A percentile compares a stretch with the other conserved stretches of the same genome.
Conservation (phyloP, 805 yeast species). For the Saccharomycopsis sp. region DNA sequence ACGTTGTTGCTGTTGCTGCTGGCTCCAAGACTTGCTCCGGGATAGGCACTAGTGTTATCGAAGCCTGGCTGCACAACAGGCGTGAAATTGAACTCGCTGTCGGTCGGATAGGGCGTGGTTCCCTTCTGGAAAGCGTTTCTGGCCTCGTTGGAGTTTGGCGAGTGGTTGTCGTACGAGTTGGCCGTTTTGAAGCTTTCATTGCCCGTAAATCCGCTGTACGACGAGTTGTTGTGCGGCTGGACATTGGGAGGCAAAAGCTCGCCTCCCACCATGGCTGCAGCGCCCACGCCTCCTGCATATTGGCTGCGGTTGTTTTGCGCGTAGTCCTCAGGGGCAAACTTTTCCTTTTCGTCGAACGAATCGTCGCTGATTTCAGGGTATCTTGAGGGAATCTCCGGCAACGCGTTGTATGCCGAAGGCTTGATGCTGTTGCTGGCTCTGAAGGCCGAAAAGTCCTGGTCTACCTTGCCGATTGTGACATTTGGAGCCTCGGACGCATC, state of each 20-base stretch:
- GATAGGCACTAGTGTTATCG: neutral
- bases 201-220: slow-evolving; percentile 1
- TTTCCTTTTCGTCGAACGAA: slow-evolving; percentile 1
- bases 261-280: slow-evolving; percentile 12
- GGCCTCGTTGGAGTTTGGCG: neutral
- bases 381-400: neutral
- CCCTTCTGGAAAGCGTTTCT: neutral
- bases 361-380: slow-evolving; percentile 3
- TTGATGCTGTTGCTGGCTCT: neutral
- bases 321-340: slow-evolving; percentile 10
- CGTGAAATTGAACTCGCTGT: slow-evolving; percentile 18
- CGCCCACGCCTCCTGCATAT: slow-evolving; percentile 17
- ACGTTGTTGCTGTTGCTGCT: slow-evolving; percentile 2
- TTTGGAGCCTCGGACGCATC: slow-evolving; percentile 18
- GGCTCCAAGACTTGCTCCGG: neutral
- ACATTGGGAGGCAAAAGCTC: slow-evolving; percentile 15
- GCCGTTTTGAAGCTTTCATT: slow-evolving; percentile 9
- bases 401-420: neutral
- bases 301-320: slow-evolving; percentile 13
- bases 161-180: neutral
- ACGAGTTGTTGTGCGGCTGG: neutral
- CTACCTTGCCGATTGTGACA: slow-evolving; percentile 10
- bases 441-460: slow-evolving; percentile 8
- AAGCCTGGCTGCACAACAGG: slow-evolving; percentile 13
- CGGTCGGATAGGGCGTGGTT: slow-evolving; percentile 14